phyloP scores from a whole-genome alignment of 139 green algal genomes.

The Tetraselmis chui region DNA sequence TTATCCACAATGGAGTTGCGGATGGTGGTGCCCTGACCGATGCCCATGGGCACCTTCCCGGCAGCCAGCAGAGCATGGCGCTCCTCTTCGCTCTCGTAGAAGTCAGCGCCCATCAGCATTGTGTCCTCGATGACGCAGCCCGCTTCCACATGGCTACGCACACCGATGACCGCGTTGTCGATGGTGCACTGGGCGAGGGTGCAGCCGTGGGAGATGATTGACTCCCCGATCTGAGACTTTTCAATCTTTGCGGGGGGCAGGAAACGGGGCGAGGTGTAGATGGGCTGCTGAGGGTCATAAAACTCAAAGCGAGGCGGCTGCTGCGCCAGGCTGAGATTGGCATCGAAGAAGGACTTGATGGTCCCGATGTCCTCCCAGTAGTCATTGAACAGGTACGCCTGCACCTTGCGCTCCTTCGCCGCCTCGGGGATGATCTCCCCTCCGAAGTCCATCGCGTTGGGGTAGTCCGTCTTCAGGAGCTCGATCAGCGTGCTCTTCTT shows the following conservation, averaged over 20 bases:
- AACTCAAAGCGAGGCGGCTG: conserved; percentile 90
- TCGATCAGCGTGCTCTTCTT: conserved; percentile 86
- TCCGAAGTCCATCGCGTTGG: conserved; percentile 91
- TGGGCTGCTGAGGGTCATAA: conserved; percentile 91
- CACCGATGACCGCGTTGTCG: conserved; percentile 85
- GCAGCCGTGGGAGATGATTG: conserved; percentile 76
- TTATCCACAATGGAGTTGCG: conserved; percentile 98
- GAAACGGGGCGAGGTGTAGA: conserved; percentile 97
- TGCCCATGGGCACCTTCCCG: conserved; percentile 84
- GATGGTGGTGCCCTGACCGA: conserved; percentile 71
- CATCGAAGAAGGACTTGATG: conserved; percentile 98
- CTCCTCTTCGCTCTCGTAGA: conserved; percentile 91
- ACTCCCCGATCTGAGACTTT: conserved; percentile 61
- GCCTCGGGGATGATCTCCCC: conserved; percentile 93
- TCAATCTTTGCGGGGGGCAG: conserved; percentile 91
- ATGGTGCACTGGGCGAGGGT: conserved; percentile 75
- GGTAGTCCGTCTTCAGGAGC: conserved; percentile 53
- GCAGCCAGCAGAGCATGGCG: conserved; percentile 39
- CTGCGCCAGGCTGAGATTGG: conserved; percentile 91
- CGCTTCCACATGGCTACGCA: conserved; percentile 73
- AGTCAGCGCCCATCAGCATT: conserved; percentile 96
- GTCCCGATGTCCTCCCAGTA: conserved; percentile 99
- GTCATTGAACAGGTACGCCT: conserved; percentile 95
- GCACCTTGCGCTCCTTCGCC: conserved; percentile 30
- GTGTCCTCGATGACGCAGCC: conserved; percentile 61